These are phyloP conservation scores for Salpingoeca rosetta DNA, from an alignment of 78 protist species.

Conservation along the genomic window DNA sequence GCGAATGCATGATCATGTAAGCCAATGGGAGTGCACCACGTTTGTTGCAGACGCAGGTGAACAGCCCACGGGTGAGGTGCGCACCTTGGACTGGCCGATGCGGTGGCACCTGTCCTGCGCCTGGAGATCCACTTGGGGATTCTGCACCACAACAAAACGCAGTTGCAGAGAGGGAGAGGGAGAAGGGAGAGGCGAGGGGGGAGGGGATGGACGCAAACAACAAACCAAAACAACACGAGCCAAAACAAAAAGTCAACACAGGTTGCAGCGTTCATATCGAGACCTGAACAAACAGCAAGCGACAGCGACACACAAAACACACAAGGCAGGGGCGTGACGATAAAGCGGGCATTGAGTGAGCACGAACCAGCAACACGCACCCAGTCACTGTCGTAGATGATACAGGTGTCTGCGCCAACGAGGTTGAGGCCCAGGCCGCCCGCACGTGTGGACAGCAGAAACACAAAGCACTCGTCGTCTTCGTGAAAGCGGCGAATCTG, in stretches of 20 bases:
- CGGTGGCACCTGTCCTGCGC: conserved; percentile 89
- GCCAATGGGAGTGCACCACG: background rate
- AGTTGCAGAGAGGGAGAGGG: too few species aligned
- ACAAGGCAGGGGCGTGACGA: too few species aligned
- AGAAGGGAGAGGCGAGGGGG: too few species aligned
- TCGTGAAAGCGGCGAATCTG: conserved; percentile 2
- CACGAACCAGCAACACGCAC: background rate
- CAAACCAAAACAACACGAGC: background rate
- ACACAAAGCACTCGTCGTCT: conserved; percentile 50
- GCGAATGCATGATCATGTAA: conserved; percentile 57
- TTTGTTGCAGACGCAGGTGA: background rate
- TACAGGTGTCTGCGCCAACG: conserved; percentile 88
- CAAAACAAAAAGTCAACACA: background rate
- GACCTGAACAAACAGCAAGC: too few species aligned
- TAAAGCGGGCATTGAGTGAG: too few species aligned
- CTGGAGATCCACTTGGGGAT: conserved; percentile 77
- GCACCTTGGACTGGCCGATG: conserved; percentile 83
- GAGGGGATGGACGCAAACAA: too few species aligned
- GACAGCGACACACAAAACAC: too few species aligned
- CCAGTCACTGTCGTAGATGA: conserved; percentile 97
- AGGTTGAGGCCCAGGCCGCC: conserved; percentile 98
- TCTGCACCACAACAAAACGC: conserved; percentile 18
- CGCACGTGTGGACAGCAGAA: conserved; percentile 92
- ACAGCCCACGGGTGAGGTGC: background rate
- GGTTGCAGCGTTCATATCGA: too few species aligned